phyloP scores from a whole-genome alignment of 176 grass and related monocot species.

The Cocos nucifera region DNA sequence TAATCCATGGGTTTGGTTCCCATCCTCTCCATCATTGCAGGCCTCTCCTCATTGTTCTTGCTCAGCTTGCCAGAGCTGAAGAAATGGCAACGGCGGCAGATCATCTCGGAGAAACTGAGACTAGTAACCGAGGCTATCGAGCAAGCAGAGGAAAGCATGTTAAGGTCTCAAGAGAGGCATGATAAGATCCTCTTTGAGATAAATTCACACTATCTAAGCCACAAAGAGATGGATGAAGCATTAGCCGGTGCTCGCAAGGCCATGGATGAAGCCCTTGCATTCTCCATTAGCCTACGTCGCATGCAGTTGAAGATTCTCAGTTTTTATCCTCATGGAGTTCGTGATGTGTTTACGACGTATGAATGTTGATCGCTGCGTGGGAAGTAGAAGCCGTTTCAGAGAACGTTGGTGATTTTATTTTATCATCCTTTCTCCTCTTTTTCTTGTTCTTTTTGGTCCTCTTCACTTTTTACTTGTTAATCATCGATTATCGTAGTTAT shows the following conservation, averaged over 20 bases:
- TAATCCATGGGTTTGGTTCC: neutral
- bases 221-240: conserved; percentile 3
- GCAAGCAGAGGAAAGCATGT: conserved; percentile 5
- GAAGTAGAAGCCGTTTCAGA: too few species aligned
- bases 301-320: conserved; percentile 6
- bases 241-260: neutral
- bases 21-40: neutral
- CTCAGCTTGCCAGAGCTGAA: conserved; percentile 3
- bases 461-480: too few species aligned
- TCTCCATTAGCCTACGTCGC: neutral
- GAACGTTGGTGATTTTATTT: too few species aligned
- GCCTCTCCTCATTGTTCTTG: conserved; percentile 4
- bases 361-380: too few species aligned
- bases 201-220: neutral
- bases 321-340: neutral
- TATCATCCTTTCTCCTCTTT: too few species aligned
- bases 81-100: neutral
- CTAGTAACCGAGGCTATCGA: conserved; percentile 7
- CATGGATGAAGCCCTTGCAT: neutral
- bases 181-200: conserved; percentile 12
- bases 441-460: too few species aligned
- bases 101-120: neutral
- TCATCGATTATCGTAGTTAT: too few species aligned
- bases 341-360: neutral
- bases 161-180: conserved; percentile 9